Evolutionary conservation across 257 asterid species (phyloP).

Genomic region (Capsicum chinense): DNA sequence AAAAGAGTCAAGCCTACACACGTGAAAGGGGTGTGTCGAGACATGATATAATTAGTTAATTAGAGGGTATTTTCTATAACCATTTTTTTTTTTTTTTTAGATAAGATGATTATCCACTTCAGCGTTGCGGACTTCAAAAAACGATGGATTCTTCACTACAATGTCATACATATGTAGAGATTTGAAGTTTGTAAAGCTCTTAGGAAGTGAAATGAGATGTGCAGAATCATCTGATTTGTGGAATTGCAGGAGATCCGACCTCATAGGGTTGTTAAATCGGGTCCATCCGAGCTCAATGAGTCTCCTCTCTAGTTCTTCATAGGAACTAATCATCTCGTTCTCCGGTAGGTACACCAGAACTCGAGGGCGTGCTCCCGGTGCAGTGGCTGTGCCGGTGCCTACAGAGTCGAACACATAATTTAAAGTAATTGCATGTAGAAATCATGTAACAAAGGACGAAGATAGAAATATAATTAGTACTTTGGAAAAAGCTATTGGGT

Average conservation of each 20-base stretch:
- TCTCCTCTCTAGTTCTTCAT: conserved; percentile 39
- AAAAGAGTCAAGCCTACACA: background rate
- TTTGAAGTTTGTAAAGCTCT: conserved; percentile 37
- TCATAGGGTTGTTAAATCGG: conserved; percentile 35
- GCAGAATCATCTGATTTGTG: conserved; percentile 43
- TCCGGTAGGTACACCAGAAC: conserved; percentile 42
- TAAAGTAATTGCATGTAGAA: background rate
- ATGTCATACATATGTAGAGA: conserved; percentile 46
- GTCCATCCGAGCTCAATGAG: conserved; percentile 43
- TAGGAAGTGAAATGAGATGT: conserved; percentile 47
- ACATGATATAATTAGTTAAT: background rate
- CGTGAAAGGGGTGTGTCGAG: background rate
- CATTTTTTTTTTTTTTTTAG: background rate
- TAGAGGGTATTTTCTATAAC: background rate
- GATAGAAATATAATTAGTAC: background rate
- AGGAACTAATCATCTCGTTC: conserved; percentile 39
- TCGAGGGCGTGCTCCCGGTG: conserved; percentile 48
- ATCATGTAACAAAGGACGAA: background rate
- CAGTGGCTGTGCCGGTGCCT: conserved; percentile 41
- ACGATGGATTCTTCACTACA: conserved; percentile 48
- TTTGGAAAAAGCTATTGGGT: too few relatives aligned
- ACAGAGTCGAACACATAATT: background rate
- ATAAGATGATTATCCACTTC: background rate
- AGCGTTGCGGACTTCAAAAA: conserved; percentile 47
- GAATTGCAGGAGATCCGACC: conserved; percentile 40